Base-by-base conservation (phyloP, 352 stramenopile species). In the Pythium scleroteichum region DNA sequence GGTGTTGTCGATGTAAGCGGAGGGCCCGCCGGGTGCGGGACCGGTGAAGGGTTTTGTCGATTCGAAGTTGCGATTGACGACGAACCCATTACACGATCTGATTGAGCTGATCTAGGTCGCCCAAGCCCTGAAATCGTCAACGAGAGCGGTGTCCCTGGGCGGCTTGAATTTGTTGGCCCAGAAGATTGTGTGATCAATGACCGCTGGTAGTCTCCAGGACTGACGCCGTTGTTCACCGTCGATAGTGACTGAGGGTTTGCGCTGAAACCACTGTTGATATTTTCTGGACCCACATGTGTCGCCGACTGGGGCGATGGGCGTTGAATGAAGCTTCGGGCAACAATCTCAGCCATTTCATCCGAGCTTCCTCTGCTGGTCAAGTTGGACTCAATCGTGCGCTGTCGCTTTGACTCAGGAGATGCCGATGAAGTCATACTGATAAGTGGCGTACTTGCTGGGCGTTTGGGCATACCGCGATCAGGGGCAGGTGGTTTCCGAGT, bases 261-360 rank as follows among this genome's bases (percentile, higher is more conserved):
- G 38, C 38, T 14, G 14, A 14, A 39, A 14, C 33, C 14, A 14
- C 33, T 44, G 24, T 38, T 61, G 10, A 20, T 16, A 2, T 20
- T 6, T 20, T 12, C 27, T 17, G 12, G 45, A 46, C 32, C 22
- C 20, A 35, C 22, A 53, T 19, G 32, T 8, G 26, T 26, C 5
- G 40, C 38, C 26, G 41, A 42, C 17, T 44, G 17, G 38, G 41
- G 41, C 8, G n/a, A 38, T 12, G 41, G 4, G 39, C 42, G 41
- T 12, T 42, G 32, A 14, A 62, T 54, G 27, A 62, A 53, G 17
- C 44, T 49, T 33, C 45, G 54, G 14, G 54, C 54, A 23, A 62
- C 54, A 2, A 45, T 45, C 17, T 62, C 54, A 9, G 54, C 53
- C 42, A 61, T 61, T 16, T 41, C 53, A 26, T 61, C 53, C 24